A percentile compares a stretch with the other conserved stretches of the same genome.
These are phyloP conservation scores for Stylosanthes scabra DNA, from an alignment of 331 rosid genomes.

Conservation along the genomic window DNA sequence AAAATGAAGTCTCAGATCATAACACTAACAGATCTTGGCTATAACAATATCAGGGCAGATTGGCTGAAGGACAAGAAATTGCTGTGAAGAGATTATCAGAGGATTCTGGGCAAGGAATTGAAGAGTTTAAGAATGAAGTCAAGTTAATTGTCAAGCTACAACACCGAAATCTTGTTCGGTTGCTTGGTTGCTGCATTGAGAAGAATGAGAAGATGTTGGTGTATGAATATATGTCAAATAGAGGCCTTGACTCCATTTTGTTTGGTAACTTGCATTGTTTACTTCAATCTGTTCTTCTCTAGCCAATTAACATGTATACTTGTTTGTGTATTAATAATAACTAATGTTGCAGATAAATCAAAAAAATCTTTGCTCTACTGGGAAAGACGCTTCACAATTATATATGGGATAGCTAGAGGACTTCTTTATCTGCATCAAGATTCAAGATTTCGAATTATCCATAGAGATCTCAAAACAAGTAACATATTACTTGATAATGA, in stretches of 20 bases:
- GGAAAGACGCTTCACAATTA: slow-evolving; percentile 62
- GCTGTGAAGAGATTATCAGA: slow-evolving; percentile 74
- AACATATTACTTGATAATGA: slow-evolving; percentile 69
- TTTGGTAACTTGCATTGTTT: slow-evolving; percentile 62
- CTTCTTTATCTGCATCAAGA: slow-evolving; percentile 82
- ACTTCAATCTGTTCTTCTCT: too few relatives aligned
- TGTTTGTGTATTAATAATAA: too few relatives aligned
- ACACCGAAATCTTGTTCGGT: too few relatives aligned
- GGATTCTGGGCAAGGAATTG: slow-evolving; percentile 70
- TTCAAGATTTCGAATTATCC: slow-evolving; percentile 73
- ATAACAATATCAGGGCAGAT: slow-evolving; percentile 53
- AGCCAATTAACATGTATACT: too few relatives aligned
- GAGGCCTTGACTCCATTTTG: slow-evolving; percentile 65
- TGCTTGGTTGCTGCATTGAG: too few relatives aligned
- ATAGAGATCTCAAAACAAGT: slow-evolving; percentile 86
- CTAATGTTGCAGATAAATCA: slow-evolving; percentile 41
- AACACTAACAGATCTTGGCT: background rate
- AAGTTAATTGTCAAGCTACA: slow-evolving; percentile 73
- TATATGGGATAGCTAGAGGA: slow-evolving; percentile 77
- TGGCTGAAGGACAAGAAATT: slow-evolving; percentile 56
- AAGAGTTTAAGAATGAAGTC: slow-evolving; percentile 79
- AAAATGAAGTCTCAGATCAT: too few relatives aligned
- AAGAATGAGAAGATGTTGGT: slow-evolving; percentile 67
- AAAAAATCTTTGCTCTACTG: slow-evolving; percentile 54
- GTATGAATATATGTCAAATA: slow-evolving; percentile 76